A percentile compares a stretch with the other conserved stretches of the same genome.
Conservation (phyloP, 371 early-diverging fungal species). For the Rhizopus arrhizus region DNA sequence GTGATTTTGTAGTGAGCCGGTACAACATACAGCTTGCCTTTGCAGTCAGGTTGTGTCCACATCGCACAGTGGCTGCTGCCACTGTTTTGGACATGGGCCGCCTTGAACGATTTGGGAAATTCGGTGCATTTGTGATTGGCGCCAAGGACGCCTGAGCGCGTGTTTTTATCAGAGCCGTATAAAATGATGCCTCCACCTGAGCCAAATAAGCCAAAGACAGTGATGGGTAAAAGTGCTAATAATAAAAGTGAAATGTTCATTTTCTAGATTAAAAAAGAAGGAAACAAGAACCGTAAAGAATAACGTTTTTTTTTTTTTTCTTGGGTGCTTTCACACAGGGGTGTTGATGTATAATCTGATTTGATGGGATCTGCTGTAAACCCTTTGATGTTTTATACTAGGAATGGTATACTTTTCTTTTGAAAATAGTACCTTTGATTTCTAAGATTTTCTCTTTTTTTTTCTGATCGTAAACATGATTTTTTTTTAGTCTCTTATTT, state of each 20-base stretch:
- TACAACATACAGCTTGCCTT: constrained; percentile 38
- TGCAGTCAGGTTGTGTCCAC: constrained; percentile 39
- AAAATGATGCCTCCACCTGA: constrained; percentile 29
- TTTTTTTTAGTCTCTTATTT: too few species aligned
- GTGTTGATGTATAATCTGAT: too few species aligned
- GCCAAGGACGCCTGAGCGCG: constrained; percentile 37
- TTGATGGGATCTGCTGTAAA: too few species aligned
- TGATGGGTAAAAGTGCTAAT: constrained; percentile 8
- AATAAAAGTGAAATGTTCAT: background rate
- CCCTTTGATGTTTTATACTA: too few species aligned
- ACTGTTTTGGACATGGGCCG: constrained; percentile 31
- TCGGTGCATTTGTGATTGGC: constrained; percentile 35
- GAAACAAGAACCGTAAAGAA: too few species aligned
- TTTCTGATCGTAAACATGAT: too few species aligned
- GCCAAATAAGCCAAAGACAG: constrained; percentile 19
- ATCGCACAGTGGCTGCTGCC: constrained; percentile 43
- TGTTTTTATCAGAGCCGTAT: constrained; percentile 22
- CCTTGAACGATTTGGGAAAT: constrained; percentile 37
- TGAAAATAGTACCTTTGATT: too few species aligned
- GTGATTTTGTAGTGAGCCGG: constrained; percentile 46
- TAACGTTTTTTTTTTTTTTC: too few species aligned
- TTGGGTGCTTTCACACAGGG: too few species aligned
- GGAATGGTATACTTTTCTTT: too few species aligned
- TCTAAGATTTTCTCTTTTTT: too few species aligned
- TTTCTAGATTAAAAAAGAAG: too few species aligned